These are phyloP conservation scores for Xerocomus potaroensis DNA, from an alignment of 768 basidiomycete species.

Conservation along the genomic window DNA sequence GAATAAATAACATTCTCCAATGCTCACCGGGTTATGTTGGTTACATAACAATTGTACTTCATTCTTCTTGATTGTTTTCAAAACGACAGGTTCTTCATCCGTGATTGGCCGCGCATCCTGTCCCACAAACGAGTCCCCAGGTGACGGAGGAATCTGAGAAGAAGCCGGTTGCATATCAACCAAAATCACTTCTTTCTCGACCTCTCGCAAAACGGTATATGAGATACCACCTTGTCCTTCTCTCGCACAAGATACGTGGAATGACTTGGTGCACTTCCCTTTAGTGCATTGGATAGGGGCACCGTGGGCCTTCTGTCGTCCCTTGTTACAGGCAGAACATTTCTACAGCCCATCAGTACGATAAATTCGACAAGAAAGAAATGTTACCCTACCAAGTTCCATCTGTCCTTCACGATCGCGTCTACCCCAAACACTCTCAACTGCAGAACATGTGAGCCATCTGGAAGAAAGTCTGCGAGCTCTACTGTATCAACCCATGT, in stretches of 20 bases:
- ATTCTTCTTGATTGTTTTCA: slow-evolving; percentile 70
- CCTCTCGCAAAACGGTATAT: slow-evolving; percentile 59
- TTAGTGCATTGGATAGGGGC: slow-evolving; percentile 91
- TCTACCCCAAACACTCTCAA: slow-evolving; percentile 79
- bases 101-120: slow-evolving; percentile 4
- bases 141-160: neutral
- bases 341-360: slow-evolving; percentile 50
- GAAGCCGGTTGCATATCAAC: slow-evolving; percentile 37
- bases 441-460: slow-evolving; percentile 38
- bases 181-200: slow-evolving; percentile 79
- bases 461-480: slow-evolving; percentile 21
- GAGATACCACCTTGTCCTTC: slow-evolving; percentile 49
- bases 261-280: slow-evolving; percentile 90
- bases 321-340: slow-evolving; percentile 82
- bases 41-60: slow-evolving; percentile 77
- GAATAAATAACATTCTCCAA: neutral
- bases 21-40: slow-evolving; percentile 86
- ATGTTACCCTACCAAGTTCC: slow-evolving; percentile 70
- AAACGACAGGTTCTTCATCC: slow-evolving; percentile 29
- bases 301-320: slow-evolving; percentile 60
- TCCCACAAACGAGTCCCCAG: neutral
- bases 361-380: neutral
- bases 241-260: slow-evolving; percentile 88
- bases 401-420: slow-evolving; percentile 84
- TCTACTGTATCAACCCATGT: slow-evolving; percentile 83